Evolutionary conservation across 257 asterid genomes (phyloP).

Genomic region (Solanum boliviense): DNA sequence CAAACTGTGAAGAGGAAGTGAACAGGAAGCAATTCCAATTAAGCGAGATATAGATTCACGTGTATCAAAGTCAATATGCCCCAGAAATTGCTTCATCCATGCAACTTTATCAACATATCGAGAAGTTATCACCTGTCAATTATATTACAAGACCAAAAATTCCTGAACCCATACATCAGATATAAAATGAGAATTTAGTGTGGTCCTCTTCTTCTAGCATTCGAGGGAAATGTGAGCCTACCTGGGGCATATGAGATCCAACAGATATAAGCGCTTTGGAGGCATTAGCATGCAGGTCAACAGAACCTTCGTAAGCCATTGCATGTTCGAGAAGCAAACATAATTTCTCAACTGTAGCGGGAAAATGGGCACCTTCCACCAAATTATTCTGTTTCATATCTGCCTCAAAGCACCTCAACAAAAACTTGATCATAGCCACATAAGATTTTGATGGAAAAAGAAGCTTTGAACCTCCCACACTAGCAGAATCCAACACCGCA

Average conservation of each 20-base stretch:
- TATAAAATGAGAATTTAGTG: not conserved
- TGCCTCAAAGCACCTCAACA: constrained; percentile 85
- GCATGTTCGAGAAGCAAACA: constrained; percentile 77
- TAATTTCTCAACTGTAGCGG: constrained; percentile 44
- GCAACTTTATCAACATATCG: constrained; percentile 59
- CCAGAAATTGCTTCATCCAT: constrained; percentile 77
- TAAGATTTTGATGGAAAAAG: constrained; percentile 65
- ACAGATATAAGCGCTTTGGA: constrained; percentile 78
- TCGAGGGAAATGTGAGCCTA: constrained; percentile 13
- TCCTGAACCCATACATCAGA: not conserved
- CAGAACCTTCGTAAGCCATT: constrained; percentile 80
- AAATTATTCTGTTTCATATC: constrained; percentile 39
- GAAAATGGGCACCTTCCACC: constrained; percentile 33
- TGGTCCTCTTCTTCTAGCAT: not conserved
- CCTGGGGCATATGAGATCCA: constrained; percentile 77
- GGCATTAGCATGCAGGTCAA: constrained; percentile 84
- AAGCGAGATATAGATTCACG: constrained; percentile 90
- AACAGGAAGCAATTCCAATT: constrained; percentile 81
- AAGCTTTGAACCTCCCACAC: constrained; percentile 42
- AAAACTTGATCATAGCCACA: constrained; percentile 76
- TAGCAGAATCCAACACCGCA: constrained; percentile 32
- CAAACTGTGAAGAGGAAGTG: constrained; percentile 48
- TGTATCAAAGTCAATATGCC: constrained; percentile 74
- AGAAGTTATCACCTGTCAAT: constrained; percentile 59
- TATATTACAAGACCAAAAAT: constrained; percentile 5